These are phyloP conservation scores for Pyricularia pennisetigena DNA, from an alignment of 2,329 filamentous ascomycete genomes.

Conservation along the genomic window DNA sequence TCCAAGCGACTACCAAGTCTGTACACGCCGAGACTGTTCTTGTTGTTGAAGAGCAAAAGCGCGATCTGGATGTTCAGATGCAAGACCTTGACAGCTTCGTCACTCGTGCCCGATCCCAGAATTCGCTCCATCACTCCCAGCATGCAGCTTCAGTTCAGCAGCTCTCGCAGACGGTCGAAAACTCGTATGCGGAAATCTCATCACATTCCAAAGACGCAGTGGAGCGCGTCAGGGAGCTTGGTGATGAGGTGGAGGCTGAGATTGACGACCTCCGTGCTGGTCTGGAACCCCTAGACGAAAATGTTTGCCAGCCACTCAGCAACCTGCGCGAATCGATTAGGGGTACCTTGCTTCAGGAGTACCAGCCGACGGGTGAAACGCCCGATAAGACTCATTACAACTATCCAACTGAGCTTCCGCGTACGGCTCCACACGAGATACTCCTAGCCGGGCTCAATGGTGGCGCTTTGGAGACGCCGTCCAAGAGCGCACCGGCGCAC, in stretches of 20 bases:
- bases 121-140: slow-evolving; percentile 63
- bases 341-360: slow-evolving; percentile 61
- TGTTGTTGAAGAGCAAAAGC: slow-evolving; percentile 82
- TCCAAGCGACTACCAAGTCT: slow-evolving; percentile 73
- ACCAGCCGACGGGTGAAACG: slow-evolving; percentile 75
- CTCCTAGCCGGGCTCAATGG: slow-evolving; percentile 29
- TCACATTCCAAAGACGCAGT: slow-evolving; percentile 61
- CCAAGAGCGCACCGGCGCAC: slow-evolving; percentile 17
- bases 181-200: slow-evolving; percentile 63
- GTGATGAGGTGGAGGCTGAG: slow-evolving; percentile 54
- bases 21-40: slow-evolving; percentile 86
- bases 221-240: slow-evolving; percentile 58
- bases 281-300: slow-evolving; percentile 48
- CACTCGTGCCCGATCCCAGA: slow-evolving; percentile 68
- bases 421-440: slow-evolving; percentile 46
- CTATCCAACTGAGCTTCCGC: slow-evolving; percentile 71
- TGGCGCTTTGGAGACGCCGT: slow-evolving; percentile 16
- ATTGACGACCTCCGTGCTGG: slow-evolving; percentile 47
- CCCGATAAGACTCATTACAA: slow-evolving; percentile 72
- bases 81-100: slow-evolving; percentile 86
- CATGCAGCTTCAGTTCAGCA: slow-evolving; percentile 57
- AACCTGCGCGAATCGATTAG: slow-evolving; percentile 62
- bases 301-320: slow-evolving; percentile 58
- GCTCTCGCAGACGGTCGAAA: slow-evolving; percentile 58
- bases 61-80: slow-evolving; percentile 82